Percentiles rank a stretch among this genome's conserved stretches.
These are phyloP conservation scores for Panellus pusillus DNA, from an alignment of 768 basidiomycete species.

Conservation along the genomic window DNA sequence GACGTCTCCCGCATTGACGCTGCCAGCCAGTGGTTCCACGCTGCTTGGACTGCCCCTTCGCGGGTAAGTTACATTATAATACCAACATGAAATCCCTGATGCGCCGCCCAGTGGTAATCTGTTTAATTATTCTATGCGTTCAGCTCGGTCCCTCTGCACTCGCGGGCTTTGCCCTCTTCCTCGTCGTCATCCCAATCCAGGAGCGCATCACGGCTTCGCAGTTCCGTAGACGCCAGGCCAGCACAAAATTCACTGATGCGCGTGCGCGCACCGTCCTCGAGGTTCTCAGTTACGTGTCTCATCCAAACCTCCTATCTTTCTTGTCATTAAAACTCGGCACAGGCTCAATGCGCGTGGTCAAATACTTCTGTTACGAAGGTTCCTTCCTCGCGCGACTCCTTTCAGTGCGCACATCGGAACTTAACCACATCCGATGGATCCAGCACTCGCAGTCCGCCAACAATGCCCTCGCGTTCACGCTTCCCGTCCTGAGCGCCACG, in stretches of 20 bases:
- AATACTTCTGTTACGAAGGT: slow-evolving; percentile 52
- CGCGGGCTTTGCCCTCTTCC: slow-evolving; percentile 50
- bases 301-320: too few species aligned
- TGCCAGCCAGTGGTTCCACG: slow-evolving; percentile 66
- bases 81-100: too few species aligned
- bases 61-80: slow-evolving; percentile 38
- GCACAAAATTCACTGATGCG: slow-evolving; percentile 48
- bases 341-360: slow-evolving; percentile 52
- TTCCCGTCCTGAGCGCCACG: slow-evolving; percentile 67
- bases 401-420: slow-evolving; percentile 52
- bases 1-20: slow-evolving; percentile 65
- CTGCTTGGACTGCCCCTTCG: slow-evolving; percentile 69
- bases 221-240: slow-evolving; percentile 39
- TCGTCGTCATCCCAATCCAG: slow-evolving; percentile 48
- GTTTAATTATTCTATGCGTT: slow-evolving; percentile 29
- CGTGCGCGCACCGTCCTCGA: slow-evolving; percentile 47
- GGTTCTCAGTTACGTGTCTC: too few species aligned
- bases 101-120: too few species aligned
- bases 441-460: slow-evolving; percentile 44
- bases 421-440: slow-evolving; percentile 55
- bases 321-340: too few species aligned
- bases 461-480: slow-evolving; percentile 54
- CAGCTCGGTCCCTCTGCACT: slow-evolving; percentile 52
- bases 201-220: slow-evolving; percentile 46
- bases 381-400: slow-evolving; percentile 46